These are phyloP conservation scores for Tolypocladium capitatum DNA, from an alignment of 2,329 filamentous ascomycete species.

Conservation along the genomic window DNA sequence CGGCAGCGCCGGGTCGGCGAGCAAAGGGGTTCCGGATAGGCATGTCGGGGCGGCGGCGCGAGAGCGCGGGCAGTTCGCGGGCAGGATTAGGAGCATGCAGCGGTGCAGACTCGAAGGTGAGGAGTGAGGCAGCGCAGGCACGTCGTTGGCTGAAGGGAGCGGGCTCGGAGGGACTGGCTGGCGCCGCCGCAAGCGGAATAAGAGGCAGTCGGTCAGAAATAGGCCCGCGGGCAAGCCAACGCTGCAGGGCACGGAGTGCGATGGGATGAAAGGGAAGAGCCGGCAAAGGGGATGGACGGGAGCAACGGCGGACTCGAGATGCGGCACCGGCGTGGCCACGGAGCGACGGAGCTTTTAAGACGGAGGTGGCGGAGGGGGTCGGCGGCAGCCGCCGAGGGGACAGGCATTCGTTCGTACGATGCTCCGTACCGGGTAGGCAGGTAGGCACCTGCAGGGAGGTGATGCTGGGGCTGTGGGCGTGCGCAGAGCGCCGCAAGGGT, in stretches of 20 bases:
- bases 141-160: neutral
- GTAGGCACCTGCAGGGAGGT: too few relatives aligned
- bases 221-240: neutral
- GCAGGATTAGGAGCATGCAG: too few relatives aligned
- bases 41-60: slow-evolving; percentile 29
- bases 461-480: too few relatives aligned
- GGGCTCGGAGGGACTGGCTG: neutral
- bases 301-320: neutral
- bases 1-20: slow-evolving; percentile 37
- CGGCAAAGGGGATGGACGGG: neutral
- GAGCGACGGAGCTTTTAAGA: neutral
- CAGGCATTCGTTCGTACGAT: too few relatives aligned
- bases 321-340: neutral
- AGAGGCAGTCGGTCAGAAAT: neutral
- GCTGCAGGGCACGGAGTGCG: neutral
- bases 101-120: neutral
- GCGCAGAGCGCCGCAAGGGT: too few relatives aligned
- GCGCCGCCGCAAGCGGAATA: neutral
- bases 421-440: too few relatives aligned
- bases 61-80: neutral
- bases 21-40: slow-evolving; percentile 62
- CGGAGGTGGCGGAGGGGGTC: too few relatives aligned
- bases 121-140: neutral
- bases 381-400: too few relatives aligned
- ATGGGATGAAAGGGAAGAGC: neutral